Base-by-base conservation (phyloP, 345 rosid species). In the Heritiera fomes region DNA sequence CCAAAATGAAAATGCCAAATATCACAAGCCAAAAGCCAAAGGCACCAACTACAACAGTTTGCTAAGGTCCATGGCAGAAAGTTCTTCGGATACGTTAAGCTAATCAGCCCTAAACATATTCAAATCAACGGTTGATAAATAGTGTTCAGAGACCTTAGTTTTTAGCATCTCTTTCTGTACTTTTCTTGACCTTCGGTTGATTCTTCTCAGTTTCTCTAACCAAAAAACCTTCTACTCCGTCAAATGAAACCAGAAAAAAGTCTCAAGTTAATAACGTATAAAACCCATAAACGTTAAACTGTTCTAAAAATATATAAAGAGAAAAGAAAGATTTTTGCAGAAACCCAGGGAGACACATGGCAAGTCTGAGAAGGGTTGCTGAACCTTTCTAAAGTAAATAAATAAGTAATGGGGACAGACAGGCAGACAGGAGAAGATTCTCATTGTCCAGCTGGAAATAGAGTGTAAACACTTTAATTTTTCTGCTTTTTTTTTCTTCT, bases 111-210 rank as follows among this genome's bases (percentile, higher is more conserved):
- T 47, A 17, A 8, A 8, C 20, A 12, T 38, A 12, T 72, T 71
- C 18, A 50, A 49, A 78, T 78, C 60, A 64, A 75, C 85, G 80
- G 85, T 52, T 76, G 7, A 20, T 9, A 63, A 62, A 75, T 32
- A 45, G 30, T 58, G 28, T 23, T 23, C 28, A 23, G 28, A 23
- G 28, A 23, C 28, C 28, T 23, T 23, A 23, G 28, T 23, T 23
- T 23, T 23, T 23, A 23, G 28, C 28, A 23, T 43, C 30, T 69
- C 23, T 68, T 5, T 60, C 59, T 62, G 73, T 6, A 60, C 40
- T 41, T 77, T 70, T 80, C 78, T 20, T 49, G 38, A 53, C 56
- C 28, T 28, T 65, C 47, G 73, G 30, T 76, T 28, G 49, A 34
- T 73, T 47, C 73, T 18, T 23, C 38, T 38, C 34, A 5, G 46